Evolutionary conservation across 108 stramenopile species (phyloP).

Genomic region (Skeletonema menzelii): DNA sequence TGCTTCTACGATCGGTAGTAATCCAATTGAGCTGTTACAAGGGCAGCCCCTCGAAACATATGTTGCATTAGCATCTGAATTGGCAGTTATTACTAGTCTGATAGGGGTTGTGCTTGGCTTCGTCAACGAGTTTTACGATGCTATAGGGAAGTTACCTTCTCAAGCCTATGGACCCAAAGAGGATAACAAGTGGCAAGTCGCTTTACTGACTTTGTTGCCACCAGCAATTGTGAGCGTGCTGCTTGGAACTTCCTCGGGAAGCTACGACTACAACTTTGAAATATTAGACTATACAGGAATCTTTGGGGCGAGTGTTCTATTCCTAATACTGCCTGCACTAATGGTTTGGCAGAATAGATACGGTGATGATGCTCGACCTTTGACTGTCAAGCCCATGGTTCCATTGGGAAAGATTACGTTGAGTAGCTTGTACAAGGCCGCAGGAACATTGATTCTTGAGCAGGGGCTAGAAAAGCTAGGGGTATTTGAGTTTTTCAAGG

Average conservation of each 20-base stretch:
- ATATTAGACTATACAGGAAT: conserved; percentile 73
- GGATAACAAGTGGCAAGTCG: conserved; percentile 59
- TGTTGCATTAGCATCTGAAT: conserved; percentile 51
- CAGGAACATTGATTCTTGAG: conserved; percentile 74
- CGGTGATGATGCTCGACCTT: conserved; percentile 50
- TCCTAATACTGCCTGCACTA: conserved; percentile 71
- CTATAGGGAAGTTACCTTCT: conserved; percentile 21
- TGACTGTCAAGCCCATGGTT: conserved; percentile 54
- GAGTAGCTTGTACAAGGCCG: conserved; percentile 73
- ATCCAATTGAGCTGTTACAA: conserved; percentile 27
- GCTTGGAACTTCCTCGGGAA: conserved; percentile 42
- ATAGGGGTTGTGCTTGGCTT: conserved; percentile 78
- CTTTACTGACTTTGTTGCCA: conserved; percentile 49
- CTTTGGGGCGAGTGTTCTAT: conserved; percentile 71
- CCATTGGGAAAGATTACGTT: conserved; percentile 74
- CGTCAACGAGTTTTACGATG: conserved; percentile 78
- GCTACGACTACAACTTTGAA: conserved; percentile 58
- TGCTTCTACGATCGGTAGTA: conserved; percentile 18
- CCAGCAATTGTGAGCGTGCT: conserved; percentile 54
- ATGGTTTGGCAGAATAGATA: conserved; percentile 82
- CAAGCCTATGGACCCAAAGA: conserved; percentile 44
- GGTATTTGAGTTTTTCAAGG: conserved; percentile 61
- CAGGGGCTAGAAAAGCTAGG: conserved; percentile 81
- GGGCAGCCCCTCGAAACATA: conserved; percentile 10
- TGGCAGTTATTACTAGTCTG: conserved; percentile 70